Base-by-base conservation (phyloP, 306 rosid species). In the Inga oerstediana region DNA sequence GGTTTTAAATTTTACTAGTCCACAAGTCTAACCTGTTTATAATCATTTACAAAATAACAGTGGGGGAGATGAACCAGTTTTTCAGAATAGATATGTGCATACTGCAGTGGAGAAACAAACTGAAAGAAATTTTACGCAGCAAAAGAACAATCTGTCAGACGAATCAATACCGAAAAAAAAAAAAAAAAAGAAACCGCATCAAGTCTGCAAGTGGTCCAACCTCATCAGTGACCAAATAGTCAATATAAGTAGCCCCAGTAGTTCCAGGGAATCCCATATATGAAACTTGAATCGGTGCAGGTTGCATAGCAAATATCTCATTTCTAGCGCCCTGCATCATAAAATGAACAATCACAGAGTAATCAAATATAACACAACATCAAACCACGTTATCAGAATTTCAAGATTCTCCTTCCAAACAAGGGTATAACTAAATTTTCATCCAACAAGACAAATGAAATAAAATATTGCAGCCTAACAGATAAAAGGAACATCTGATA, bases 211-310 rank as follows among this genome's bases (percentile, higher is more conserved):
- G 37, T 15, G 15, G 15, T 16, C 64, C 22, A 35, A 74, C 77
- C 77, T 74, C 77, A 49, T 74, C 77, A 9, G 77, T 74, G 45
- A 74, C 62, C 77, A 74, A 74, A 64, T 74, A 74, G 44, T 74
- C 77, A 48, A 74, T 74, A 9, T 74, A 74, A 48, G 62, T 49
- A 61, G 99, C 99, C 61, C 99, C 99, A 0, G 99, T 97, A 68
- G 98, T 97, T 73, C 99, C 99, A 58, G 99, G 99, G 87, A 97
- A 97, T 17, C 99, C 99, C 99, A 97, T 97, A 74, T 97, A 97
- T 80, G 99, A 97, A 83, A 97, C 98, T 89, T 97, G 99, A 86
- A 97, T 86, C 19, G 99, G 99, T 72, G 99, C 97, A 82, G 99
- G 98, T 87, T 92, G 96, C 76, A 79, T 79, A 22, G 94, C 89